These are phyloP conservation scores for Simmondsia chinensis DNA, from an alignment of 148 eudicot species.

Conservation along the genomic window DNA sequence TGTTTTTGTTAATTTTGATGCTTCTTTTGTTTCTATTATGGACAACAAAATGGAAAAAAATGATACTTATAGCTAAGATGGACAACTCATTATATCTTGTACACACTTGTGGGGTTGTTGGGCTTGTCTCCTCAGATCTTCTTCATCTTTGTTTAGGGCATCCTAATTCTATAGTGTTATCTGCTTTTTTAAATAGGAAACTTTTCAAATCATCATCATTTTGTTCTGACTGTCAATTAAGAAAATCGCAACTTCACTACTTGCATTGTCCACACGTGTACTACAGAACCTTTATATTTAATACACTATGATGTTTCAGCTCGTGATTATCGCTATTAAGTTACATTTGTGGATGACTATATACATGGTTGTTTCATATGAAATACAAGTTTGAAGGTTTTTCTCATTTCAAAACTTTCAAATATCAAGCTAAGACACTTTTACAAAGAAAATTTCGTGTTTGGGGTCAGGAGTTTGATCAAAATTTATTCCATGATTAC, in stretches of 20 bases:
- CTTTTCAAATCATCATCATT: neutral
- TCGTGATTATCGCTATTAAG: neutral
- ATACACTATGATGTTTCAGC: neutral
- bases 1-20: neutral
- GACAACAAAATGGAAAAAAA: neutral
- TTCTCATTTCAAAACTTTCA: neutral
- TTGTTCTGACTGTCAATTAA: neutral
- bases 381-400: neutral
- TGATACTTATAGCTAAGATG: neutral
- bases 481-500: neutral
- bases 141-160: neutral
- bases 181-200: neutral
- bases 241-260: neutral
- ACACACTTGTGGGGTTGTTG: neutral
- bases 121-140: neutral
- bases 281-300: neutral
- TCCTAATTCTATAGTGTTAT: neutral
- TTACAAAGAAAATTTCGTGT: neutral
- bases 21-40: neutral
- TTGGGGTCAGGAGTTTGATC: neutral
- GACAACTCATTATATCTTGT: neutral
- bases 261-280: neutral
- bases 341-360: neutral
- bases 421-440: too few relatives aligned
- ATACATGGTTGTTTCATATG: neutral